Conservation (phyloP, 2,329 filamentous ascomycete species). For the Thelonectria discophora region DNA sequence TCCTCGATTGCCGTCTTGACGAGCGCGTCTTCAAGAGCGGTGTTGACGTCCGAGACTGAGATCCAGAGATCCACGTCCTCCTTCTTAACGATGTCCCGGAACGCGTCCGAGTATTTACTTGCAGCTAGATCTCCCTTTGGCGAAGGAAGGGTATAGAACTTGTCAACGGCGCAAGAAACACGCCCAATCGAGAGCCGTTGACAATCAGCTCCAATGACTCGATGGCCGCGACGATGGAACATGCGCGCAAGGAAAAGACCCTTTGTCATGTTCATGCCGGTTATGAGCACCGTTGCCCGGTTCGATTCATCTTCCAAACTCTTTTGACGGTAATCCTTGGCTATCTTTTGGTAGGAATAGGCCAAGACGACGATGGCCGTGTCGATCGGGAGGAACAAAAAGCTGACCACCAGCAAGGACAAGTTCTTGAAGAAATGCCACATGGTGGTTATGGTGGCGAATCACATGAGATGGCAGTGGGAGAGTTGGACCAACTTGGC, state of each 20-base stretch:
- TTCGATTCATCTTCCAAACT: slow-evolving; percentile 6
- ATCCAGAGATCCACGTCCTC: slow-evolving; percentile 78
- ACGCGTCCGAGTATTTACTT: slow-evolving; percentile 62
- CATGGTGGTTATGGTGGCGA: neutral
- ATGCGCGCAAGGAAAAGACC: slow-evolving; percentile 72
- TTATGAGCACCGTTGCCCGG: slow-evolving; percentile 68
- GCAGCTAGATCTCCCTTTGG: slow-evolving; percentile 29
- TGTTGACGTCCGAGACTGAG: slow-evolving; percentile 74
- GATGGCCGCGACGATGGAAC: slow-evolving; percentile 71
- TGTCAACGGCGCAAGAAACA: slow-evolving; percentile 64
- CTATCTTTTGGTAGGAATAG: slow-evolving; percentile 14
- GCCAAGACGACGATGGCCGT: slow-evolving; percentile 52
- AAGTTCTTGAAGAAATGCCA: slow-evolving; percentile 40
- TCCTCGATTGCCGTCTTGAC: slow-evolving; percentile 69
- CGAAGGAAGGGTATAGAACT: slow-evolving; percentile 60
- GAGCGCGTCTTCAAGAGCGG: slow-evolving; percentile 71
- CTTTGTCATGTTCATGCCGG: slow-evolving; percentile 77
- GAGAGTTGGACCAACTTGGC: neutral
- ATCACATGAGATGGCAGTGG: neutral
- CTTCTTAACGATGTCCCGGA: slow-evolving; percentile 66
- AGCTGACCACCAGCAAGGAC: slow-evolving; percentile 39
- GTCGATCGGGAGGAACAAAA: slow-evolving; percentile 59
- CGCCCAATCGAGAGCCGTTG: slow-evolving; percentile 62
- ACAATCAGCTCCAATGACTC: slow-evolving; percentile 77
- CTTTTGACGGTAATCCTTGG: neutral